These are phyloP conservation scores for Cyclotella choctawhatcheeana DNA, from an alignment of 108 stramenopile species.

Conservation along the genomic window DNA sequence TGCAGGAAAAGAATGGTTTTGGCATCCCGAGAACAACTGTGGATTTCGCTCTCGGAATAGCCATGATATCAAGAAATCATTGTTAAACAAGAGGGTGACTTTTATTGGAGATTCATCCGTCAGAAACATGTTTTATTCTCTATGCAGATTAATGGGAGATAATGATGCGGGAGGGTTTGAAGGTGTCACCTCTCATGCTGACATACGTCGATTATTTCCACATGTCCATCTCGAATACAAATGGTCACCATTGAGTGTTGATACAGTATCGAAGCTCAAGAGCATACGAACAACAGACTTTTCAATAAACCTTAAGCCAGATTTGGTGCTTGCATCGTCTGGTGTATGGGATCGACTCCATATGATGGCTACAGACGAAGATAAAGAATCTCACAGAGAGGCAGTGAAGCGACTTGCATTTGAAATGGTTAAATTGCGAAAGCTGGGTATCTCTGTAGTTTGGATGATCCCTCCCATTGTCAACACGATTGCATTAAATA, in stretches of 20 bases:
- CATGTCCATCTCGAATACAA: slow-evolving; percentile 41
- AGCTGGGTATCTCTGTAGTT: slow-evolving; percentile 22
- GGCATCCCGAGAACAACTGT: no score
- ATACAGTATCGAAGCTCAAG: slow-evolving; percentile 44
- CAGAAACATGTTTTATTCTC: slow-evolving; percentile 42
- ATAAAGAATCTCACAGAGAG: slow-evolving; percentile 37
- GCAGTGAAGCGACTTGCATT: slow-evolving; percentile 38
- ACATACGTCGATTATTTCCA: slow-evolving; percentile 29
- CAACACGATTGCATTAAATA: slow-evolving; percentile 53
- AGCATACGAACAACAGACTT: slow-evolving; percentile 16
- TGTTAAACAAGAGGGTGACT: slow-evolving; percentile 36
- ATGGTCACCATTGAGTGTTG: slow-evolving; percentile 58
- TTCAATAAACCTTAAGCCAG: slow-evolving; percentile 17
- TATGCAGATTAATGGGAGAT: slow-evolving; percentile 48
- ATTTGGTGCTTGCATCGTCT: slow-evolving; percentile 44
- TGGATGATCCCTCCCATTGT: slow-evolving; percentile 57
- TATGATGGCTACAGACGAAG: slow-evolving; percentile 53
- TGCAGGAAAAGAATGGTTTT: slow-evolving; percentile 44
- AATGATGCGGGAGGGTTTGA: slow-evolving; percentile 46
- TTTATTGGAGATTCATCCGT: slow-evolving; percentile 56
- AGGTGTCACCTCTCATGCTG: slow-evolving; percentile 28
- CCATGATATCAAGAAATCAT: slow-evolving; percentile 22
- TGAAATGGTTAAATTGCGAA: slow-evolving; percentile 29
- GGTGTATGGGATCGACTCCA: slow-evolving; percentile 53
- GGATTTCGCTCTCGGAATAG: slow-evolving; percentile 31